Evolutionary conservation across 2,329 filamentous ascomycete genomes (phyloP).

Genomic region (Monilinia aucupariae): DNA sequence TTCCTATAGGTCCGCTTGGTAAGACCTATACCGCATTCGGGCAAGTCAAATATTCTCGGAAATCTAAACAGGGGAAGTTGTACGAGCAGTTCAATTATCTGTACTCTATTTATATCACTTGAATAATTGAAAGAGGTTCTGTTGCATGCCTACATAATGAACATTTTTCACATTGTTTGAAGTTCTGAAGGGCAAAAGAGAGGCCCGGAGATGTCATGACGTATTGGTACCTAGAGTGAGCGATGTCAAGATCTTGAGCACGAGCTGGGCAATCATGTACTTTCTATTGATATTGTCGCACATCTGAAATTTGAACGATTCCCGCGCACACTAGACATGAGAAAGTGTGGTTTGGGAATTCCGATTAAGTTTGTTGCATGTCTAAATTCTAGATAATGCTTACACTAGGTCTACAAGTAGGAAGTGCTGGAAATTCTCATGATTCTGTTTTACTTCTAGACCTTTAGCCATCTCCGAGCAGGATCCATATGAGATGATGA

Average conservation of each 20-base stretch:
- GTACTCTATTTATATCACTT: background rate
- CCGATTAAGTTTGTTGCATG: too few species aligned
- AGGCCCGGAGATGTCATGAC: background rate
- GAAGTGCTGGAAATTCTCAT: too few species aligned
- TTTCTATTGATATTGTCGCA: background rate
- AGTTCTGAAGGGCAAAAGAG: background rate
- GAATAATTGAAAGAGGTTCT: background rate
- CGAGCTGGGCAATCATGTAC: background rate
- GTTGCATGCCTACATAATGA: background rate
- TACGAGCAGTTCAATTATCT: background rate
- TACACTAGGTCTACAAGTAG: too few species aligned
- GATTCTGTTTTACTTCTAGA: too few species aligned
- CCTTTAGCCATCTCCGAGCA: too few species aligned
- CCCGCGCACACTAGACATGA: background rate
- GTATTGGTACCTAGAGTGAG: background rate
- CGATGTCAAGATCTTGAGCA: background rate
- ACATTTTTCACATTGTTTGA: background rate
- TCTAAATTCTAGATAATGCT: too few species aligned
- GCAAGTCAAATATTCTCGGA: background rate
- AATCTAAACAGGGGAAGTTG: background rate
- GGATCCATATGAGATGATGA: too few species aligned
- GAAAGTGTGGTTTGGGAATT: too few species aligned
- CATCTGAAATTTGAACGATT: background rate
- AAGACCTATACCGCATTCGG: background rate
- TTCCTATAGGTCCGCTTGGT: background rate